Evolutionary conservation across 306 rosid species (phyloP), one percentile per base, ranked within the genome.

Genomic region (Vicia faba): DNA sequence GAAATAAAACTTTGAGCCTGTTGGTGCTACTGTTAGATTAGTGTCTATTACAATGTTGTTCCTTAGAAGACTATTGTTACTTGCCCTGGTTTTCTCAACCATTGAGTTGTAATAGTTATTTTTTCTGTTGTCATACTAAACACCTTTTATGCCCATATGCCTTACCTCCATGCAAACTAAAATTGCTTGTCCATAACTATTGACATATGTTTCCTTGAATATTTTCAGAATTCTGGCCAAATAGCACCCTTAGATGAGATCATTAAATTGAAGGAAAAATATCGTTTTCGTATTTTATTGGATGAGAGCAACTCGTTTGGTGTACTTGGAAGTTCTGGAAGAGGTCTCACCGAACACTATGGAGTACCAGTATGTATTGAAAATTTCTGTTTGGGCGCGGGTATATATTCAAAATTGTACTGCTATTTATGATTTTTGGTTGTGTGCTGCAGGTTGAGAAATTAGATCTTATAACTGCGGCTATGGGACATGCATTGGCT

Each of bases 271-370:
- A 95, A 95, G 85, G 99, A 95, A 86, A 80, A 86, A 76, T 85
- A 86, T 59, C 77, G 70, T 1, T 95, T 95, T 63, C 99, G 97
- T 60, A 91, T 88, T 81, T 78, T 88, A 80, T 68, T 95, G 86
- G 99, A 95, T 66, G 99, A 90, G 82, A 95, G 97, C 89, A 95
- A 95, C 83, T 95, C 99, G 8, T 71, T 95, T 75, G 99, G 99
- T 45, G 99, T 88, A 78, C 96, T 95, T 70, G 97, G 99, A 72
- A 77, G 72, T 53, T 79, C 89, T 14, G 97, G 99, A 83, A 84
- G 97, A 82, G 99, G 99, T 82, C 89, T 95, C 75, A 86, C 92
- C 8, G 96, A 90, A 72, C 63, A 73, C 78, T 90, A 61, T 51
- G 81, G 85, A 76, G 92, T 95, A 70, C 83, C 92, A 57, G 99